Evolutionary conservation across 2,329 filamentous ascomycete genomes (phyloP).

Genomic region (Penicillium vulpinum): DNA sequence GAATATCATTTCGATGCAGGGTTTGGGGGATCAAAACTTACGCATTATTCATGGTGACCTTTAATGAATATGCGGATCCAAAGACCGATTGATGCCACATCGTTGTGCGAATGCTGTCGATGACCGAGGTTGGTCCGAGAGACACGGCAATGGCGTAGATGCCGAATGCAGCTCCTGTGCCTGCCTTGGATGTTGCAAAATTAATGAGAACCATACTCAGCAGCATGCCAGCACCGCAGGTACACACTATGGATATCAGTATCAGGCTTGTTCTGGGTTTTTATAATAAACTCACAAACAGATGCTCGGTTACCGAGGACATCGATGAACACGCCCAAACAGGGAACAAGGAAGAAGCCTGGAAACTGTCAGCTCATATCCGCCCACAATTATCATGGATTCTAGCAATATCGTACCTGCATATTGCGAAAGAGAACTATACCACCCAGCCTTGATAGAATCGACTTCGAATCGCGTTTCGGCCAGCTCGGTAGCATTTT

Average conservation of each 20-base stretch:
- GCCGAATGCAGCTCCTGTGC: conserved; percentile 61
- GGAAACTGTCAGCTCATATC: not conserved
- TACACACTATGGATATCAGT: conserved; percentile 32
- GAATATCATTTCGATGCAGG: not conserved
- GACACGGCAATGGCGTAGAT: conserved; percentile 59
- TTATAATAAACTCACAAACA: conserved; percentile 37
- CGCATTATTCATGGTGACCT: conserved; percentile 63
- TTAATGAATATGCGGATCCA: conserved; percentile 60
- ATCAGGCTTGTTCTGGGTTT: not conserved
- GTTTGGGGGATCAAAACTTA: conserved; percentile 22
- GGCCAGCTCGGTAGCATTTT: conserved; percentile 62
- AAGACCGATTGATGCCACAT: conserved; percentile 63
- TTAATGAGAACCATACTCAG: conserved; percentile 57
- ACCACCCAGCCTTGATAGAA: conserved; percentile 60
- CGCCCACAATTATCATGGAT: not conserved
- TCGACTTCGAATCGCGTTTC: conserved; percentile 60
- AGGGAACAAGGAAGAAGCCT: conserved; percentile 59
- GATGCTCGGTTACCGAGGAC: conserved; percentile 54
- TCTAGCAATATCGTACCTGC: conserved; percentile 32
- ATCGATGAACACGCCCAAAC: conserved; percentile 59
- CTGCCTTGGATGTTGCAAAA: conserved; percentile 51
- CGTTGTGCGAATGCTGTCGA: conserved; percentile 61
- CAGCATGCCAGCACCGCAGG: conserved; percentile 54
- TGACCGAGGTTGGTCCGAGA: conserved; percentile 59
- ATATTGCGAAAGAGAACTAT: conserved; percentile 59